phyloP scores from a whole-genome alignment of 305 asterid genomes.

The Fraxinus platypoda region DNA sequence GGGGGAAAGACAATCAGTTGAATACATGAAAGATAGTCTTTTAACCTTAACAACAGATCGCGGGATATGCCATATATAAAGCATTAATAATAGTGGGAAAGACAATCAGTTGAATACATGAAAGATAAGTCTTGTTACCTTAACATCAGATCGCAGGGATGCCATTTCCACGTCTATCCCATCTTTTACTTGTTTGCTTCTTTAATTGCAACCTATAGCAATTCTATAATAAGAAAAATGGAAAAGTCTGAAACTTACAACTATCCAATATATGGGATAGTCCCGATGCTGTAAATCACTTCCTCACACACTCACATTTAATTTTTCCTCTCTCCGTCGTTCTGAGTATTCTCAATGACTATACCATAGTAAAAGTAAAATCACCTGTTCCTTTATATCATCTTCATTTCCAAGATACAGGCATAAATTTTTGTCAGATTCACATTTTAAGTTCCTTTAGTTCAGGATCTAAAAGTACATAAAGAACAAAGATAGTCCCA shows the following conservation, averaged over 20 bases:
- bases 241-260: slow-evolving; percentile 1
- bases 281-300: background rate
- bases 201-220: slow-evolving; percentile 72
- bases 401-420: background rate
- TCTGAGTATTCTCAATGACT: background rate
- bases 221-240: slow-evolving; percentile 7
- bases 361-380: background rate
- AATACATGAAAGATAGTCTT: background rate
- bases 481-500: background rate
- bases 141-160: slow-evolving; percentile 57
- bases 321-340: background rate
- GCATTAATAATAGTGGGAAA: slow-evolving; percentile 24
- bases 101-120: slow-evolving; percentile 16
- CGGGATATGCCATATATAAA: slow-evolving; percentile 5
- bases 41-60: background rate
- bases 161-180: slow-evolving; percentile 60
- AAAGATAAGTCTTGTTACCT: slow-evolving; percentile 43
- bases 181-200: slow-evolving; percentile 71
- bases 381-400: background rate
- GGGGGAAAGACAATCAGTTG: background rate
- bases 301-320: background rate
- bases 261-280: slow-evolving; percentile 12
- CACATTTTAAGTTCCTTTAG: background rate
- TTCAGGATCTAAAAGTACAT: background rate
- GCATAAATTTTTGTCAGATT: background rate